phyloP scores from a whole-genome alignment of 495 filamentous ascomycete genomes.

The Neurospora terricola region DNA sequence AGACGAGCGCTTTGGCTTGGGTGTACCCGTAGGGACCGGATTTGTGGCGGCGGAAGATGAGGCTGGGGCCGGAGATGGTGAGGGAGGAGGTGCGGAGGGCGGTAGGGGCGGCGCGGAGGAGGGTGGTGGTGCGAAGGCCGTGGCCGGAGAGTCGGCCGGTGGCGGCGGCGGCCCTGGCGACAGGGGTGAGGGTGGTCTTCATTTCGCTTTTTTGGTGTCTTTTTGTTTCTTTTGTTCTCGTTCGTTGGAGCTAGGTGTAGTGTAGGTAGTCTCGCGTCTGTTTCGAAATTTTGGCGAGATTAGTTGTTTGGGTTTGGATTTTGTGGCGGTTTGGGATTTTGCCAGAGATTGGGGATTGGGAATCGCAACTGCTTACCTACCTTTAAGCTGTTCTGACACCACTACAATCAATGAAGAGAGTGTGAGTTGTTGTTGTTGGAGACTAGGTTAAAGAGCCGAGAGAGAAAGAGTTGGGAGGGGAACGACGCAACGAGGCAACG shows the following conservation, averaged over 20 bases:
- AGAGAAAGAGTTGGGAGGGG: neutral
- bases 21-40: slow-evolving; percentile 80
- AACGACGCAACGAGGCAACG: neutral
- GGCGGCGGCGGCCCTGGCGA: neutral
- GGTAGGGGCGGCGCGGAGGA: neutral
- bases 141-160: neutral
- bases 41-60: slow-evolving; percentile 16
- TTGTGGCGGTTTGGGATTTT: neutral
- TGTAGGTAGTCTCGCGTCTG: neutral
- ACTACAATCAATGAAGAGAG: neutral
- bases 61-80: neutral
- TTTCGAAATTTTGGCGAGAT: neutral
- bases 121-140: neutral
- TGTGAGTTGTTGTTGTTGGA: neutral
- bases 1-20: slow-evolving; percentile 88
- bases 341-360: neutral
- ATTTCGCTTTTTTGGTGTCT: neutral
- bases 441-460: neutral
- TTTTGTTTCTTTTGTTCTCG: neutral
- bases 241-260: neutral
- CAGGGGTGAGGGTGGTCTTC: neutral
- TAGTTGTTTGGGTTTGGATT: neutral
- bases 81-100: neutral
- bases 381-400: neutral
- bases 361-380: neutral